These are phyloP conservation scores for Lyophyllum decastes DNA, from an alignment of 768 basidiomycete species.

Conservation along the genomic window DNA sequence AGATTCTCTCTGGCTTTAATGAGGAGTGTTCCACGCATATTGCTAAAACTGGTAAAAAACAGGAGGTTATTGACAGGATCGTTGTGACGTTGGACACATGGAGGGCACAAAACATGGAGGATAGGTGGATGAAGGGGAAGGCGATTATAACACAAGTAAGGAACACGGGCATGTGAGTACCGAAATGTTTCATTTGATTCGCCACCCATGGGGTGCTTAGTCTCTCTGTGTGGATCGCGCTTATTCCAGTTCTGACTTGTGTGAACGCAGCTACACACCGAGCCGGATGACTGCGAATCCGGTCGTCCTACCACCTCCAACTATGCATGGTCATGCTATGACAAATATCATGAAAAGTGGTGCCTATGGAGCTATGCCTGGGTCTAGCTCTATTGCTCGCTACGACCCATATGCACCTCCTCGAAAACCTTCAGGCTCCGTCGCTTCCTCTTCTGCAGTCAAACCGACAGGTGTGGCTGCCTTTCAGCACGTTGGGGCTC, in stretches of 20 bases:
- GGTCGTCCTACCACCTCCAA: slow-evolving; percentile 18
- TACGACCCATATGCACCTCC: slow-evolving; percentile 73
- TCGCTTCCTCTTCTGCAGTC: slow-evolving; percentile 34
- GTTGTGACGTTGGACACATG: slow-evolving; percentile 58
- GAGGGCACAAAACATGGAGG: slow-evolving; percentile 54
- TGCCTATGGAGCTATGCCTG: slow-evolving; percentile 28
- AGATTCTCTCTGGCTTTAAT: slow-evolving; percentile 76
- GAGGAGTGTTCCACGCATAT: slow-evolving; percentile 72
- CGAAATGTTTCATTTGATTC: not conserved
- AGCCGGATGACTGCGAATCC: slow-evolving; percentile 17
- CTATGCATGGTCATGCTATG: slow-evolving; percentile 21
- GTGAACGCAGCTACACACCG: slow-evolving; percentile 18
- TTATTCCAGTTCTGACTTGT: slow-evolving; percentile 1
- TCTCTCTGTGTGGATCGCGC: not conserved
- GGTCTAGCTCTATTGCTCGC: slow-evolving; percentile 40
- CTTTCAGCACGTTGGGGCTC: not conserved
- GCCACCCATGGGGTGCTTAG: not conserved
- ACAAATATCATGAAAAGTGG: slow-evolving; percentile 29
- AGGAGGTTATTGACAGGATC: slow-evolving; percentile 83
- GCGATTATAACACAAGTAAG: slow-evolving; percentile 68
- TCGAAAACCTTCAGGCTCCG: slow-evolving; percentile 40
- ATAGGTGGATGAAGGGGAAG: slow-evolving; percentile 72
- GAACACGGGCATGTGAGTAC: slow-evolving; percentile 63
- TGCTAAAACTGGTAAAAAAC: slow-evolving; percentile 81
- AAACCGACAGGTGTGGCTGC: slow-evolving; percentile 31